phyloP scores from a whole-genome alignment of 306 rosid species.

The Rubus parviflorus region DNA sequence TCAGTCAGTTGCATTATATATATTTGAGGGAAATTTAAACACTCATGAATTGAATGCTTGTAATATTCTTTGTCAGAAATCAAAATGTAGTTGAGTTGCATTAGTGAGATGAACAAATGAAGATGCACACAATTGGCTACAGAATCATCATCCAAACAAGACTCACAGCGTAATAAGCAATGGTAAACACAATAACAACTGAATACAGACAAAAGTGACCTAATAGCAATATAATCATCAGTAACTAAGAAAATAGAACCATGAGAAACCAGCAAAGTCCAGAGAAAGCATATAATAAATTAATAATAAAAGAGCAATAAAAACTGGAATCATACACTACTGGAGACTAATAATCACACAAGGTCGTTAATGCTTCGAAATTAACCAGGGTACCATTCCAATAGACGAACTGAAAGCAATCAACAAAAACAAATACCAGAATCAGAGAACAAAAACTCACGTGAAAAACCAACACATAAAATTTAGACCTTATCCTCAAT shows the following conservation, averaged over 20 bases:
- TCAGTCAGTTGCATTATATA: too few relatives aligned
- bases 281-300: neutral
- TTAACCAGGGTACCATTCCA: neutral
- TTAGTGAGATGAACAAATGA: too few relatives aligned
- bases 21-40: too few relatives aligned
- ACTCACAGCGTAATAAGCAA: too few relatives aligned
- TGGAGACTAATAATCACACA: neutral
- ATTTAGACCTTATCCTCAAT: neutral
- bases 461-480: neutral
- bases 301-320: neutral
- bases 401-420: neutral
- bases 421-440: constrained; percentile 8
- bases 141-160: too few relatives aligned
- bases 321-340: neutral
- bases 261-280: neutral
- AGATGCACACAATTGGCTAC: too few relatives aligned
- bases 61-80: too few relatives aligned
- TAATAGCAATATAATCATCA: too few relatives aligned
- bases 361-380: neutral
- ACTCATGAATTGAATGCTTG: too few relatives aligned
- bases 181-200: too few relatives aligned
- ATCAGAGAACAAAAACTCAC: neutral
- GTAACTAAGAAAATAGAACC: neutral
- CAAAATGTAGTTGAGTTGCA: too few relatives aligned
- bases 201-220: too few relatives aligned